Conservation (phyloP, 306 rosid genomes). For the Vigna angularis region DNA sequence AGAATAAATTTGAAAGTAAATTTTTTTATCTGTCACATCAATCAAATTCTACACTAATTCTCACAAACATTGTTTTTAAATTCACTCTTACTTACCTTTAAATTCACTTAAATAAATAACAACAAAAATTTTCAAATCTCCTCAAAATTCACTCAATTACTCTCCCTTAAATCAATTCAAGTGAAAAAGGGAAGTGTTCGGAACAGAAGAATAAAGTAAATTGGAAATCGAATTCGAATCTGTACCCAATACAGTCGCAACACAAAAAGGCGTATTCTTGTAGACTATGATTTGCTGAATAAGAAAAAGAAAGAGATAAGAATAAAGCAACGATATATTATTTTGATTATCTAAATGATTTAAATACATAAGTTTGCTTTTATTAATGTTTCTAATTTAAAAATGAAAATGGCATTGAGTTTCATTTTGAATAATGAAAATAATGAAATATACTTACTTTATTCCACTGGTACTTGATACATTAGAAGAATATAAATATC, state of each 20-base stretch:
- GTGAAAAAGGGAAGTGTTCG: neutral
- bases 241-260: neutral
- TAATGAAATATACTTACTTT: no score
- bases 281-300: neutral
- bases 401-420: neutral
- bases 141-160: fast-evolving
- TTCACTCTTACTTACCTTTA: fast-evolving
- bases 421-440: neutral
- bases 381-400: no score
- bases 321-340: neutral
- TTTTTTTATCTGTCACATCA: no score
- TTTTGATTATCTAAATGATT: neutral
- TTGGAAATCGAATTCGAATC: neutral
- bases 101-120: no score
- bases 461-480: no score
- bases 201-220: neutral
- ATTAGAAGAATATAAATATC: no score
- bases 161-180: no score
- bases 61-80: fast-evolving
- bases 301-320: neutral
- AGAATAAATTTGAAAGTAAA: no score
- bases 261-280: neutral
- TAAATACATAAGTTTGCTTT: neutral
- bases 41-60: no score
- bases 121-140: no score